A percentile compares a stretch with the other conserved stretches of the same genome.
Conservation (phyloP, 176 grass and related monocot species). For the Oryza coarctata region DNA sequence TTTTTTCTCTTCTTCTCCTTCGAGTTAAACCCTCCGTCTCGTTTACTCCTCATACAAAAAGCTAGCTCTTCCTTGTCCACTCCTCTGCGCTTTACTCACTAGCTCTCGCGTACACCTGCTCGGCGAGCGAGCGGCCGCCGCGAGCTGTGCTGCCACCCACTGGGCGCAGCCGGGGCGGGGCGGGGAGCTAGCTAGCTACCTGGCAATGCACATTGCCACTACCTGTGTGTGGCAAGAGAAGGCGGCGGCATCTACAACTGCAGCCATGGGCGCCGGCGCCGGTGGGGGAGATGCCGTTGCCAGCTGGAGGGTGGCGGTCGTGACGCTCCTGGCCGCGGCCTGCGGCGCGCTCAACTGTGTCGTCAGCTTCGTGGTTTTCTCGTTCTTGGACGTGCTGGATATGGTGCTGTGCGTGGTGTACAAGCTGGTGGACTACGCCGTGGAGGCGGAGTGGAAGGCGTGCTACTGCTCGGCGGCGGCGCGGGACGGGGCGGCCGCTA, state of each 20-base stretch:
- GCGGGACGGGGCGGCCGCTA: not conserved
- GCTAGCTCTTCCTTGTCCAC: not conserved
- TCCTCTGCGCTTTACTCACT: not conserved
- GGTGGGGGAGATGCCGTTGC: not conserved
- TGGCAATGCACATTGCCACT: conserved; percentile 49
- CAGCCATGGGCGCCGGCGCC: conserved; percentile 10
- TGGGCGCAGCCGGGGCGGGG: not conserved
- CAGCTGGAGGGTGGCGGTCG: not conserved
- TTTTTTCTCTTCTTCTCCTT: not conserved
- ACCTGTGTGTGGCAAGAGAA: conserved; percentile 48
- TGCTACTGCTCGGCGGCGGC: conserved; percentile 73
- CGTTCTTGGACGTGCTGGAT: conserved; percentile 77
- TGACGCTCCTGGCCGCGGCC: not conserved
- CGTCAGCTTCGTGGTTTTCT: conserved; percentile 92
- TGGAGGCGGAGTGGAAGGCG: conserved; percentile 88
- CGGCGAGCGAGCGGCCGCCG: not conserved
- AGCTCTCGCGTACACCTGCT: not conserved
- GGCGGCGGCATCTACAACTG: not conserved
- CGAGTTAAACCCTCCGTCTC: conserved; percentile 8
- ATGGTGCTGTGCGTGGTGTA: conserved; percentile 85
- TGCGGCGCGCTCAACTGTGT: conserved; percentile 57
- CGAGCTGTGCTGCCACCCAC: not conserved
- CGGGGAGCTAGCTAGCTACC: not conserved
- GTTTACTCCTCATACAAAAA: conserved; percentile 47
- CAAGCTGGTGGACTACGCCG: conserved; percentile 82